Evolutionary conservation across 495 filamentous ascomycete genomes (phyloP), one percentile per base, ranked within the genome.

Genomic region (Jackrogersella multiformis): DNA sequence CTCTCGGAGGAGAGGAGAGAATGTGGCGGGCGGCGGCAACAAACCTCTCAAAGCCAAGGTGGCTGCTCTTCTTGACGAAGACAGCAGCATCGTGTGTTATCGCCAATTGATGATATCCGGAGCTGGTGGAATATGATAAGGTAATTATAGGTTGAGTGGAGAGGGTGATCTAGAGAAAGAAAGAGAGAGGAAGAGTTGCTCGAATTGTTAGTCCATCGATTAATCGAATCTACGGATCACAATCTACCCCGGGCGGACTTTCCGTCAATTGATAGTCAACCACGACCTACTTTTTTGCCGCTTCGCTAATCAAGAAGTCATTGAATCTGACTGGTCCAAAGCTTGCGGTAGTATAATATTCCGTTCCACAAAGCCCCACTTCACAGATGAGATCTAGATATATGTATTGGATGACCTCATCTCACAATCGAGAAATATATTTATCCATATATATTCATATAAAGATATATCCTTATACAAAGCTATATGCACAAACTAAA

Each of bases 21-120:
- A 18, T 56, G 39, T 5, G 24, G 16, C 2, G 51, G 41, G 59
- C 16, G 2, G 15, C 24, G 21, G 26, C 28, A 57, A 78, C 85
- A 72, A 80, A 92, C 89, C 88, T 86, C 89, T 85, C 75, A 92
- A 79, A 64, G 88, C 88, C 84, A 90, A 77, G 67, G 86, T 81
- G 76, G 87, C 87, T 63, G 84, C 81, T 75, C 85, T 86, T 82
- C 89, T 80, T 66, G 85, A 83, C 21, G 86, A 84, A 58, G 86
- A 83, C 56, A 90, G 77, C 89, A 92, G 91, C 71, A 69, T 83
- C n/a, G n/a, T n/a, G n/a, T 58, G 39, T 34, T 46, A 32, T 39
- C 4, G 15, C 24, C 12, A 59, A 61, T 57, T 61, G 51, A 45
- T 28, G 24, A 30, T 36, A 15, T 64, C 30, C 51, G 24, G 54